Conservation (phyloP, 2,329 filamentous ascomycete genomes). For the Ophiognomonia clavigignenti-juglandacearum region DNA sequence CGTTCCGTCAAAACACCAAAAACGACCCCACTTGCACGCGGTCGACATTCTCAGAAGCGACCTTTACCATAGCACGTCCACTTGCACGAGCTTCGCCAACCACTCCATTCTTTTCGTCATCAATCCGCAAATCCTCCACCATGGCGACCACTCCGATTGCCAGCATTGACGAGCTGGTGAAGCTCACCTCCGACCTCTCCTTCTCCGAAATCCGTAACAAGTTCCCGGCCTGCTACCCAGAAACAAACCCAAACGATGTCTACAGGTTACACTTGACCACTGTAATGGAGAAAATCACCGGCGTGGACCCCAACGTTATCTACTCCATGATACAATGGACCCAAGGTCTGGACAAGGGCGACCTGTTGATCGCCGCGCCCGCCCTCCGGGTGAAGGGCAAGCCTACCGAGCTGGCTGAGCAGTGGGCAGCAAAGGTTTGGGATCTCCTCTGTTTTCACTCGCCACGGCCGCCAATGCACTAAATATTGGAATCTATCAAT, state of each 20-base stretch:
- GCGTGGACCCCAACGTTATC: constrained; percentile 65
- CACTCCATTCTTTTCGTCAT: constrained; percentile 1
- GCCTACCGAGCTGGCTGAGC: constrained; percentile 54
- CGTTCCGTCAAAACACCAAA: constrained; percentile 6
- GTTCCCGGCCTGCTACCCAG: constrained; percentile 58
- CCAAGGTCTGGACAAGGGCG: constrained; percentile 73
- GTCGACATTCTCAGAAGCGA: too few relatives aligned
- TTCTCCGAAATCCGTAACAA: constrained; percentile 31
- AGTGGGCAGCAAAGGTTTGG: constrained; percentile 57
- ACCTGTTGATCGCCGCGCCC: constrained; percentile 72
- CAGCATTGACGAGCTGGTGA: constrained; percentile 27
- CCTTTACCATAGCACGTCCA: too few relatives aligned
- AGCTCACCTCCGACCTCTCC: constrained; percentile 30
- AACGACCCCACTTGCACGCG: constrained; percentile 14
- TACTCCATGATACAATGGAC: constrained; percentile 78
- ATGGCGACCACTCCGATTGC: constrained; percentile 16
- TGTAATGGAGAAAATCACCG: constrained; percentile 62
- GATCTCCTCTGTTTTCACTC: too few relatives aligned
- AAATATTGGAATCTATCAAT: too few relatives aligned
- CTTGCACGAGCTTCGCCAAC: constrained; percentile 2
- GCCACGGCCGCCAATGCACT: too few relatives aligned
- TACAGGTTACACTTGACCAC: constrained; percentile 74
- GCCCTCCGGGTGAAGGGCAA: constrained; percentile 74
- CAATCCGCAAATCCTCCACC: constrained; percentile 9
- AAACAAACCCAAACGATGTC: constrained; percentile 71